Evolutionary conservation across 805 yeast genomes (phyloP), one percentile per base, ranked within the genome.

Genomic region (Yamadazyma akitaensis): DNA sequence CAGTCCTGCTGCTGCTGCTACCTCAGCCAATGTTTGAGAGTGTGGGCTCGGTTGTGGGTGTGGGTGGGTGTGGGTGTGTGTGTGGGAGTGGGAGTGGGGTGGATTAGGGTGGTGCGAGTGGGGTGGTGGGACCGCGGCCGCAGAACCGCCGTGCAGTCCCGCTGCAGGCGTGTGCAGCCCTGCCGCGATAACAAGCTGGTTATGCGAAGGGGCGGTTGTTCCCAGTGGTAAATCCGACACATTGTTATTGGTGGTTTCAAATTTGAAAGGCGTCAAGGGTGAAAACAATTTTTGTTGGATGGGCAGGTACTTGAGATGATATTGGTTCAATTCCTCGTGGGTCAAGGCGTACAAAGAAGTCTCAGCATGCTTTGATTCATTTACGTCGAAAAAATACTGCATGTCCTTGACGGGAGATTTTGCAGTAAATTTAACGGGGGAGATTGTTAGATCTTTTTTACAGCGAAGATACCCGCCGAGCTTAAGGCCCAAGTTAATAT

Each of bases 401-500:
- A 40, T 31, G 17, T 40, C 43, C 13, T 26, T 18, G 3, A 13
- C 12, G 7, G 42, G 37, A 17, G 43, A 40, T 13, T 28, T 28
- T 11, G 32, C 32, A 11, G n/a, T 28, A 28, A 28, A 28, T 12
- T n/a, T 11, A 14, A 10, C 12, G 35, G 42, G 26, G 5, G 36
- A 18, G 13, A 14, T 5, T 7, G 12, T 13, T 13, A 31, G 14
- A 5, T 17, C 28, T 5, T 13, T 24, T 19, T 28, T 36, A 12
- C 50, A 37, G 30, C 31, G 38, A 10, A 49, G 25, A 33, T 47
- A 43, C 8, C 56, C 53, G 4, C 51, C 49, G 7, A 52, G 31
- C 33, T 52, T 50, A 5, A 52, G 31, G 30, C 42, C 44, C 19
- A 50, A 40, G 26, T 41, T 47, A 8, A 45, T 52, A 34, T 46